phyloP scores from a whole-genome alignment of 257 asterid species.

The Solanum habrochaites region DNA sequence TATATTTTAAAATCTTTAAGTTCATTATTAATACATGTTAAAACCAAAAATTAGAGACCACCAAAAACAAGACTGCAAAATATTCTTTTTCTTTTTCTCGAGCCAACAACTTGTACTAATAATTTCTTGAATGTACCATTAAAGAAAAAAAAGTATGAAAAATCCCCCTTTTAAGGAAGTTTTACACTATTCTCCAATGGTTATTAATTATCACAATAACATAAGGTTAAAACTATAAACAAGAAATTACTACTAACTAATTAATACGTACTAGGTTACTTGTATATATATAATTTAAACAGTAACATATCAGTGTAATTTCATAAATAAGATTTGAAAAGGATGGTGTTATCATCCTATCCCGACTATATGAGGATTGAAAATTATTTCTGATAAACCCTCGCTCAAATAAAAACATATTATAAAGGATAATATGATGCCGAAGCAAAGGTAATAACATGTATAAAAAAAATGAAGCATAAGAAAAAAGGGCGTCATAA shows the following conservation, averaged over 20 bases:
- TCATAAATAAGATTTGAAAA: too few relatives aligned
- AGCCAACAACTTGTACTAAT: slow-evolving; percentile 11
- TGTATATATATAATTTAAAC: background rate
- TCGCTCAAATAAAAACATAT: too few relatives aligned
- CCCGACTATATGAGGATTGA: too few relatives aligned
- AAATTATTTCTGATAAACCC: too few relatives aligned
- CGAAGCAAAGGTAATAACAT: background rate
- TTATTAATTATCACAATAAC: background rate
- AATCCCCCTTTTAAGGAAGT: background rate
- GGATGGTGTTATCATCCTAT: too few relatives aligned
- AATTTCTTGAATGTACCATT: background rate
- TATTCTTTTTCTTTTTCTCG: slow-evolving; percentile 2
- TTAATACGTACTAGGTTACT: background rate
- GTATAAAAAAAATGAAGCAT: background rate
- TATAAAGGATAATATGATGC: background rate
- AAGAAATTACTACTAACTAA: background rate
- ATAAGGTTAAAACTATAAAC: background rate
- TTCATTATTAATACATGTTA: background rate
- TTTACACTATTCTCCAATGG: background rate
- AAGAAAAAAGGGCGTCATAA: background rate
- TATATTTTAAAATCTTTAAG: background rate
- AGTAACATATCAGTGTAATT: background rate
- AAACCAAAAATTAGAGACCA: background rate
- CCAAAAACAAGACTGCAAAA: slow-evolving; percentile 1
- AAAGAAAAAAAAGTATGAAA: background rate